A percentile compares a stretch with the other conserved stretches of the same genome.
Conservation (phyloP, 1,284 basidiomycete genomes). For the Hortiboletus rubellus region DNA sequence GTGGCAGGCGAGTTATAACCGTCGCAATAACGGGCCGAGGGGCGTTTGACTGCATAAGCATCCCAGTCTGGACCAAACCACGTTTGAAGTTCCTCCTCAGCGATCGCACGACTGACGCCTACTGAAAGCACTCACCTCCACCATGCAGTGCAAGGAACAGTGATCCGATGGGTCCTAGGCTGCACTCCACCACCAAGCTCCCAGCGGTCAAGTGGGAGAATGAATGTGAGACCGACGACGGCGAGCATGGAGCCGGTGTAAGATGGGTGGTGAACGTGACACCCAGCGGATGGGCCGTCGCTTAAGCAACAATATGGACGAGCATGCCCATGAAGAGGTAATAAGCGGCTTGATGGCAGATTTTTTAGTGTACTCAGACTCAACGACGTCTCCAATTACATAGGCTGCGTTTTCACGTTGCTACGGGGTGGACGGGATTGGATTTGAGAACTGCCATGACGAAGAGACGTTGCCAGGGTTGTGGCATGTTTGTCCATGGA, state of each 20-base stretch:
- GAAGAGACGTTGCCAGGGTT: conserved; percentile 80
- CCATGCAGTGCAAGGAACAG: conserved; percentile 49
- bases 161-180: conserved; percentile 34
- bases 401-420: too few species aligned
- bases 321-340: too few species aligned
- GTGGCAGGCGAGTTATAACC: too few species aligned
- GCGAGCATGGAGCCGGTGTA: conserved; percentile 53
- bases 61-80: conserved; percentile 56
- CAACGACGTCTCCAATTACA: too few species aligned
- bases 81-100: conserved; percentile 54
- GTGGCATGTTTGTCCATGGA: conserved; percentile 71
- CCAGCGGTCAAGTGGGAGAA: conserved; percentile 54
- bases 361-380: too few species aligned
- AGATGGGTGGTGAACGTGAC: conserved; percentile 52
- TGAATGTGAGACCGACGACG: conserved; percentile 50
- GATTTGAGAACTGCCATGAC: conserved; percentile 71
- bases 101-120: conserved; percentile 48
- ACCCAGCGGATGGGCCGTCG: too few species aligned
- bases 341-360: too few species aligned
- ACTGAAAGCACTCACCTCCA: conserved; percentile 54
- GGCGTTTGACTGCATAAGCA: conserved; percentile 39
- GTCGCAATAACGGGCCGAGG: too few species aligned
- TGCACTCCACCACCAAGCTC: conserved; percentile 55
- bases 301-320: too few species aligned
- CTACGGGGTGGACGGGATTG: conserved; percentile 58